phyloP scores from a whole-genome alignment of 305 asterid genomes.

The Caryopteris hybrid region DNA sequence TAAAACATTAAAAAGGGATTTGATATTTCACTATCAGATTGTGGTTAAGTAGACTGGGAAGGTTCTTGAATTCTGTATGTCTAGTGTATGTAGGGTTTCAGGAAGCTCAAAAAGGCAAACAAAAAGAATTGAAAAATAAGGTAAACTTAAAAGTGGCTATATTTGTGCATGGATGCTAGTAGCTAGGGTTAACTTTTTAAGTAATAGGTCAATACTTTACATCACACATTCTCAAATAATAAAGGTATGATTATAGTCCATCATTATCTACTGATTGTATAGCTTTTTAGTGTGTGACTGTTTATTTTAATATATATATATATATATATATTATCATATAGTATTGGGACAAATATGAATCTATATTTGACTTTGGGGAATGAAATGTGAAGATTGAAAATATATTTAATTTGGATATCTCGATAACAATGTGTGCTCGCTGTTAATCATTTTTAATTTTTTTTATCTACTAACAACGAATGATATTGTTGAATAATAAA shows the following conservation, averaged over 20 bases:
- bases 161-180: too few species aligned
- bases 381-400: too few species aligned
- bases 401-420: too few species aligned
- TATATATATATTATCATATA: too few species aligned
- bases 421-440: too few species aligned
- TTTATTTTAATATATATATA: too few species aligned
- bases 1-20: constrained; percentile 15
- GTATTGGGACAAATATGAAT: too few species aligned
- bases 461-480: too few species aligned
- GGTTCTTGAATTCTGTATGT: constrained; percentile 28
- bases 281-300: not conserved
- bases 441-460: too few species aligned
- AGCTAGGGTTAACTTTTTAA: constrained; percentile 18
- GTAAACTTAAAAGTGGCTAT: constrained; percentile 14
- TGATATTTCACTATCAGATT: constrained; percentile 19
- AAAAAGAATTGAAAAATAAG: constrained; percentile 14
- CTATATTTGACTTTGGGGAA: too few species aligned
- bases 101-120: constrained; percentile 29
- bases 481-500: too few species aligned
- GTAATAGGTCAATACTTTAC: constrained; percentile 2
- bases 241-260: constrained; percentile 4
- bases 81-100: constrained; percentile 17
- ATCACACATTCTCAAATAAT: not conserved
- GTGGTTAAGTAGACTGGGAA: constrained; percentile 5
- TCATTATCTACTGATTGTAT: constrained; percentile 24